phyloP scores from a whole-genome alignment of 208 protist genomes.

The Acanthamoeba pearcei region DNA sequence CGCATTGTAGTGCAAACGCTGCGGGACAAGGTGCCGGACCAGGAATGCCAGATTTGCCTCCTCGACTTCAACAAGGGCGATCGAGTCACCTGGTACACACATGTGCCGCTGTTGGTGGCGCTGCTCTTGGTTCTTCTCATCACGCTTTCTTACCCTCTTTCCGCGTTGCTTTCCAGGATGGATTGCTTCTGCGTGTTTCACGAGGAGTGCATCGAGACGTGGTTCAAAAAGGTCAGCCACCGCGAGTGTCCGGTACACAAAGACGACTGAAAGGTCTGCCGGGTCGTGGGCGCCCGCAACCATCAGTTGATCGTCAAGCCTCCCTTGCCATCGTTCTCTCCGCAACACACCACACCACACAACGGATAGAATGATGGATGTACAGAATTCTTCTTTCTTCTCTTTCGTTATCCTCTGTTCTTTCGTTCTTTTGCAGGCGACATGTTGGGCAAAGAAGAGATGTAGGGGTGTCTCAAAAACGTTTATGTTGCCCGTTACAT shows the following conservation, averaged over 20 bases:
- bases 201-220: slow-evolving; percentile 39
- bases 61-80: slow-evolving; percentile 39
- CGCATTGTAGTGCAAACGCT: slow-evolving; percentile 6
- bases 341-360: too few species aligned
- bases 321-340: too few species aligned
- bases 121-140: not conserved
- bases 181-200: slow-evolving; percentile 74
- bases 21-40: slow-evolving; percentile 17
- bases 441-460: too few species aligned
- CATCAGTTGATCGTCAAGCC: too few species aligned
- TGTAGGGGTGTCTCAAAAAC: too few species aligned
- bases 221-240: slow-evolving; percentile 43
- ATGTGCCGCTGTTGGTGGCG: not conserved
- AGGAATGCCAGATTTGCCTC: slow-evolving; percentile 53
- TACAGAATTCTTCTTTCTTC: too few species aligned
- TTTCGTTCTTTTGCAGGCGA: too few species aligned
- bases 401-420: too few species aligned
- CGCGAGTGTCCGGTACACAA: slow-evolving; percentile 63
- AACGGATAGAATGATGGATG: too few species aligned
- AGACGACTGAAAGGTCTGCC: not conserved
- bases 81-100: slow-evolving; percentile 13
- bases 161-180: not conserved
- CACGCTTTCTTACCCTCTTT: too few species aligned
- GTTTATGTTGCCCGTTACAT: not conserved
- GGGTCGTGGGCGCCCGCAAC: not conserved